Conservation (phyloP, 208 protist species). For the Naegleria lovaniensis region DNA sequence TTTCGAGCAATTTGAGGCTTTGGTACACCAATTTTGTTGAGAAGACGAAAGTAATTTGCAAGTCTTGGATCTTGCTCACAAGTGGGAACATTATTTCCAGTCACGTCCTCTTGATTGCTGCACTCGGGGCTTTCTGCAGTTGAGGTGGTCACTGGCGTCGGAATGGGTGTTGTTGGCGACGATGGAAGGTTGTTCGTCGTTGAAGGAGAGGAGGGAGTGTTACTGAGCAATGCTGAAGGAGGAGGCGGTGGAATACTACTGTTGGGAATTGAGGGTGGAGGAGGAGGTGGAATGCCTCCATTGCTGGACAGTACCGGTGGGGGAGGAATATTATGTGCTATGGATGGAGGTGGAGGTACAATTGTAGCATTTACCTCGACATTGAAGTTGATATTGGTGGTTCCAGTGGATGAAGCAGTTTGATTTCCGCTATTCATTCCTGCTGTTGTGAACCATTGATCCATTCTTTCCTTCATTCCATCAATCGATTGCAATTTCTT, state of each 20-base stretch:
- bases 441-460: background rate
- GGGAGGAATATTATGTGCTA: conserved; percentile 9
- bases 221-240: background rate
- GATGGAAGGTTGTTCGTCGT: conserved; percentile 3
- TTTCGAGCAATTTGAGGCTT: background rate
- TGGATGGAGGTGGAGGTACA: conserved; percentile 13
- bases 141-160: conserved; percentile 6
- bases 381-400: background rate
- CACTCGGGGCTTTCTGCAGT: background rate
- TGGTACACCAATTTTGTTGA: conserved; percentile 28
- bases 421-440: background rate
- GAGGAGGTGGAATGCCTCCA: conserved; percentile 17
- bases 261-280: background rate
- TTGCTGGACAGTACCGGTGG: background rate
- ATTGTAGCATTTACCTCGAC: background rate
- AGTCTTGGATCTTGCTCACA: conserved; percentile 28
- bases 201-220: conserved; percentile 18
- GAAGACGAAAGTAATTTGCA: background rate
- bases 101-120: background rate
- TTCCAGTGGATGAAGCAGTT: background rate
- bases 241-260: background rate
- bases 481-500: conserved; percentile 54
- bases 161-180: background rate
- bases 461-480: conserved; percentile 19
- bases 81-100: background rate